Percentiles rank a stretch among this genome's conserved stretches.
phyloP scores from a whole-genome alignment of 1,284 basidiomycete genomes.

The Testicularia cyperi region DNA sequence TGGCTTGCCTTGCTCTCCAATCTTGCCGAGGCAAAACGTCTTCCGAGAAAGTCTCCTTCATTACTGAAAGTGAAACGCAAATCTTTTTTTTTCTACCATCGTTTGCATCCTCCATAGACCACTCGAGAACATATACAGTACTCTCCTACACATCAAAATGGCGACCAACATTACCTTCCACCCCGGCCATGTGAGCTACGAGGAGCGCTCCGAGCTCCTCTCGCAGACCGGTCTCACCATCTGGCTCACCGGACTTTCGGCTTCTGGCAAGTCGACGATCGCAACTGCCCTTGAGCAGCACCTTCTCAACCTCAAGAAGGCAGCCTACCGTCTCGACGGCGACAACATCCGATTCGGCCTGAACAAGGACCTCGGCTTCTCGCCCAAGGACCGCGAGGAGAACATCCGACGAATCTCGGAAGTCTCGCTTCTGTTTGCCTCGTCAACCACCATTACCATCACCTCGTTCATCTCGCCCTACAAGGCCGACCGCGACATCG shows the following conservation, averaged over 20 bases:
- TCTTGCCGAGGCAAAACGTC: too few species aligned
- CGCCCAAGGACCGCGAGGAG: slow-evolving; percentile 89
- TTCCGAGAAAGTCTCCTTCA: too few species aligned
- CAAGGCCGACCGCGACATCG: slow-evolving; percentile 78
- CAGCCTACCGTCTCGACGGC: slow-evolving; percentile 89
- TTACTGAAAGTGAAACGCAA: too few species aligned
- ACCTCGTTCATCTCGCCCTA: slow-evolving; percentile 99
- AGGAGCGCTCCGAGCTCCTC: slow-evolving; percentile 50
- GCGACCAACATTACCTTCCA: slow-evolving; percentile 87
- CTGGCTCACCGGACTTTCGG: slow-evolving; percentile 52
- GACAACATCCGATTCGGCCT: slow-evolving; percentile 96
- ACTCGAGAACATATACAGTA: too few species aligned
- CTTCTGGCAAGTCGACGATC: slow-evolving; percentile 78
- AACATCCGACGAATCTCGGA: slow-evolving; percentile 98
- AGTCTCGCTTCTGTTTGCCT: slow-evolving; percentile 91
- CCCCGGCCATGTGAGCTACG: slow-evolving; percentile 63
- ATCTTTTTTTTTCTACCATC: neutral
- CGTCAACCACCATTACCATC: slow-evolving; percentile 79
- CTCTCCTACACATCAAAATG: slow-evolving; percentile 63
- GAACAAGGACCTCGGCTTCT: slow-evolving; percentile 97
- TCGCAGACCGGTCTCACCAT: slow-evolving; percentile 38
- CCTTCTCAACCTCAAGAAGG: slow-evolving; percentile 80
- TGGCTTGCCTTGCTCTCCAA: too few species aligned
- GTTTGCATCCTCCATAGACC: too few species aligned
- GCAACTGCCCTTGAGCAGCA: slow-evolving; percentile 96